Evolutionary conservation across 2,329 filamentous ascomycete species (phyloP).

Genomic region (Penicillium sp.): DNA sequence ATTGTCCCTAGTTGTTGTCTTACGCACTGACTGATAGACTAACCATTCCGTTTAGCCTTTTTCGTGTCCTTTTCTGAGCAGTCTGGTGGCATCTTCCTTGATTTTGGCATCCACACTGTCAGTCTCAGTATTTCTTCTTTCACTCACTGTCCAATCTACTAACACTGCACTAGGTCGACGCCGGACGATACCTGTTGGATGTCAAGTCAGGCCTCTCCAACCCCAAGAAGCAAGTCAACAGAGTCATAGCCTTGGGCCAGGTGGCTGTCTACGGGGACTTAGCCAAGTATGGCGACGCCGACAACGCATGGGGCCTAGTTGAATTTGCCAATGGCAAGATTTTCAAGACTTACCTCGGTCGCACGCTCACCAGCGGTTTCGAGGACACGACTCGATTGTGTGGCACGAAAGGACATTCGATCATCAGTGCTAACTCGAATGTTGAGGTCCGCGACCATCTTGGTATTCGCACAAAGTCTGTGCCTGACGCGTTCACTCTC

Average conservation of each 20-base stretch:
- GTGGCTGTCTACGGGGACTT: constrained; percentile 16
- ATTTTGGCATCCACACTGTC: constrained; percentile 38
- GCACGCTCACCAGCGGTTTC: constrained; percentile 43
- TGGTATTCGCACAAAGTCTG: constrained; percentile 16
- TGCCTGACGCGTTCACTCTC: constrained; percentile 19
- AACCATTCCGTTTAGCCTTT: constrained; percentile 24
- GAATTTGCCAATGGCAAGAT: constrained; percentile 45
- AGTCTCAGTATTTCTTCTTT: constrained; percentile 23
- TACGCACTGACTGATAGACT: not conserved
- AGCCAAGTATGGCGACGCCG: constrained; percentile 17
- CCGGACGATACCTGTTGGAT: constrained; percentile 18
- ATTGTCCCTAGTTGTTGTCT: not conserved
- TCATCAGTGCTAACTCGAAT: constrained; percentile 19
- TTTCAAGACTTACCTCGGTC: constrained; percentile 39
- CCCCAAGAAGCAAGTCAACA: constrained; percentile 20
- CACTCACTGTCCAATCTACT: not conserved
- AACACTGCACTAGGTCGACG: constrained; percentile 13
- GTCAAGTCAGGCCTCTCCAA: constrained; percentile 16
- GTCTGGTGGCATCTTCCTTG: constrained; percentile 40
- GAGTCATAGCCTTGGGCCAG: constrained; percentile 20
- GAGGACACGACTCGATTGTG: constrained; percentile 39
- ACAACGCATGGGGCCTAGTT: constrained; percentile 38
- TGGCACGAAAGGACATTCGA: constrained; percentile 39
- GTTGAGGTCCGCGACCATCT: constrained; percentile 18
- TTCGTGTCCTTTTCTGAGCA: constrained; percentile 39